Conservation (phyloP, 2,329 filamentous ascomycete genomes). For the Fonsecaea monophora region DNA sequence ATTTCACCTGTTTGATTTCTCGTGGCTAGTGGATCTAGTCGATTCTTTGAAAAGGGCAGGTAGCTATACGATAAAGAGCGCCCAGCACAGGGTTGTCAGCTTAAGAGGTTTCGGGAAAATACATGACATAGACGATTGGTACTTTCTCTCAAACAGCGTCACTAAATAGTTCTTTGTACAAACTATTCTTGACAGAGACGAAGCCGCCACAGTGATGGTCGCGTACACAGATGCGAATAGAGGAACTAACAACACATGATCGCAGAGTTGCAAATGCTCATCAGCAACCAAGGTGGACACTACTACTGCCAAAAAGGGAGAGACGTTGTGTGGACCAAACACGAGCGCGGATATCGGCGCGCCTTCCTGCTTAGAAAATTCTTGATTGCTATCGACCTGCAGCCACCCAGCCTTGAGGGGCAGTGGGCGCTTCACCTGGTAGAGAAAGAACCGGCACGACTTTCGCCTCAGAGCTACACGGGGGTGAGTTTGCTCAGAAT, state of each 20-base stretch:
- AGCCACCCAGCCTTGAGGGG: neutral
- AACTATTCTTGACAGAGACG: too few relatives aligned
- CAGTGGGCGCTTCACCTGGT: neutral
- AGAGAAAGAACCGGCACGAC: neutral
- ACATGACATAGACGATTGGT: neutral
- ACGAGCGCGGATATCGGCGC: constrained; percentile 17
- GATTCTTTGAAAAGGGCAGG: neutral
- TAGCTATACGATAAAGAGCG: neutral
- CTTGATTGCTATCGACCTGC: neutral
- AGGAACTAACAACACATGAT: neutral
- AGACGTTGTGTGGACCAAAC: neutral
- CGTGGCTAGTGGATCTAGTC: neutral
- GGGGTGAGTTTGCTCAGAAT: too few relatives aligned
- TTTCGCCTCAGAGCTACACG: too few relatives aligned
- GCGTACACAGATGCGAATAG: neutral
- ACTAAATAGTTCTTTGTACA: too few relatives aligned
- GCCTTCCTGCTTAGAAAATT: constrained; percentile 8
- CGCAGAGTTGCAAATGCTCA: neutral
- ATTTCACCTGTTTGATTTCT: neutral
- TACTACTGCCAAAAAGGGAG: neutral
- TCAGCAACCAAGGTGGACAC: neutral
- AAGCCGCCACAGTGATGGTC: too few relatives aligned
- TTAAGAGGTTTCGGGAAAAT: neutral
- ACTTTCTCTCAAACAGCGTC: neutral
- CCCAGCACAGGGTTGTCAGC: neutral